Base-by-base conservation (phyloP, 139 green algal species). In the Haematococcus lacustris region DNA sequence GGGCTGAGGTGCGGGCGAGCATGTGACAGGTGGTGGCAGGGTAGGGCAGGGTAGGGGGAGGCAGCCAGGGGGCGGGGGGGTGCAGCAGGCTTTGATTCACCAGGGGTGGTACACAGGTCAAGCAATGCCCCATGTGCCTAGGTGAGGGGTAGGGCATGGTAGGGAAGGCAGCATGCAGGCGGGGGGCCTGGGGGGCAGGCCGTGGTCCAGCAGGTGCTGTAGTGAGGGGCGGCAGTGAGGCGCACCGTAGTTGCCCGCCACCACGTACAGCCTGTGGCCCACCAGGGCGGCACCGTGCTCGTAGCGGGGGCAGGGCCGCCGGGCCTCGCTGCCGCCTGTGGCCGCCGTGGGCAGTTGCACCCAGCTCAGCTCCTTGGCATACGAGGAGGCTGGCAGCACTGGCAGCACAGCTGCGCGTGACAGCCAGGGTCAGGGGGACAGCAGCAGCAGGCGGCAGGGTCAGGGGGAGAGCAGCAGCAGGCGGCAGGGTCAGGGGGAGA, bases 171-270 rank as follows among this genome's bases (percentile, higher is more conserved):
- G 28, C 7, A 62, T 28, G 64, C 5, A 23, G 25, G 37, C n/a
- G 28, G 67, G 21, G n/a, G n/a, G n/a, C n/a, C n/a, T n/a, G n/a
- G n/a, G n/a, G n/a, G n/a, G n/a, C n/a, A n/a, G n/a, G n/a, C n/a
- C n/a, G n/a, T n/a, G n/a, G n/a, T n/a, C n/a, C n/a, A n/a, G n/a
- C n/a, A n/a, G 47, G 64, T 65, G n/a, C 7, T 53, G 28, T 73
- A 6, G 28, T 65, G 53, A 4, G 53, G 53, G 3, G 37, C 60
- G 3, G 9, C 38, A 65, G 21, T 4, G 25, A 5, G 3, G 68
- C 82, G 30, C 68, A 93, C 88, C 80, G 66, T 86, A 92, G 80
- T 96, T 96, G 21, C 93, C 93, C 1, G 91, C 93, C 2, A 98
- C 68, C 1, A 98, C 23, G 62, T 86, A 94, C 53, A 97, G 74